Base-by-base conservation (phyloP, 768 basidiomycete genomes). In the Lactifluus piperatus region DNA sequence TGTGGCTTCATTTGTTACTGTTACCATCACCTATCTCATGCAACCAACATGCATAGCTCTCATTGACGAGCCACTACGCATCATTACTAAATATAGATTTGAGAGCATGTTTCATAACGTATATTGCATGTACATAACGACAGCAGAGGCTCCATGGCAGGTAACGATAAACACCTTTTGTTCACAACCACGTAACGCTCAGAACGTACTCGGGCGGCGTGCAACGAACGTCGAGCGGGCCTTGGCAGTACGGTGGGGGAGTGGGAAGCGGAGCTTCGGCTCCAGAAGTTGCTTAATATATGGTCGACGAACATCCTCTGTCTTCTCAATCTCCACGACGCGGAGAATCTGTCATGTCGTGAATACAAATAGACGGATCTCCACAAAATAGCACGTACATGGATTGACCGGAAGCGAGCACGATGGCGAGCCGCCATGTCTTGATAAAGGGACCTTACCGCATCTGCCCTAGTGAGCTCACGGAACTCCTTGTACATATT, bases 401-500 rank as follows among this genome's bases (percentile, higher is more conserved):
- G 94, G 75, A 98, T 94, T 45, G 92, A 97, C 76, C 95, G 84
- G 87, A 98, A 97, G 73, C 97, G 93, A 65, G 97, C 97, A 77
- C 95, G 93, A 76, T 99, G 95, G 67, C 94, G 83, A 63, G 97
- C 94, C 69, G 97, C 92, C 95, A 99, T 97, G 77, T 98, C 95
- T 79, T 98, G 95, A 84, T 98, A 98, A 73, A 97, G 76, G 68
- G 86, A 81, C 81, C 90, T 94, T 72, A 98, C 97, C 58, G 97
- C 95, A 72, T 91, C 94, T 61, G 91, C 86, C 65, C 97, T 87
- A 67, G 81, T 81, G 68, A 99, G 86, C 69, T 98, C 95, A 71
- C 94, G 91, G 88, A 91, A 97, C 76, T 91, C 89, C 84, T 94
- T 94, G 89, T 97, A 97, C 94, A 97, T 95, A 85, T 99, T 99